Evolutionary conservation across 2,329 filamentous ascomycete genomes (phyloP), one percentile per base, ranked within the genome.

Genomic region (Ceratocystis variospora): DNA sequence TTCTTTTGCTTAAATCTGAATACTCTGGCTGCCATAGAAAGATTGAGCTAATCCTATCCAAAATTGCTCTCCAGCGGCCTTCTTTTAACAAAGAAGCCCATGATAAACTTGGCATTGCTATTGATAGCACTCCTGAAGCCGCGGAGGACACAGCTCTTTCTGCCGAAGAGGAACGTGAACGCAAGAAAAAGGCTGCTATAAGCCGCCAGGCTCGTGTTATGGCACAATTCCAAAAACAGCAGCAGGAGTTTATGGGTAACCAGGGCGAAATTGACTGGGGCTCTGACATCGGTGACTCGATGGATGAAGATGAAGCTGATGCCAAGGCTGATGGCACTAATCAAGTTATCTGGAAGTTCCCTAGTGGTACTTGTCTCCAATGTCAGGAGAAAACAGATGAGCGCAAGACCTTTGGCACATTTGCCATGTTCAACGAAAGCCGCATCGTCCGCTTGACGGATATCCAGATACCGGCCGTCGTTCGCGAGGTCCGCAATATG

Each of bases 221-320:
- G 92, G 94, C 92, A 1, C 91, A 96, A 73, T 96, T 99, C 76
- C 94, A 97, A 74, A 88, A 96, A 73, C 93, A 99, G 73, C 95
- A 97, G 74, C 93, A 95, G 76, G 94, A 85, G 71, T 99, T 99
- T 76, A 79, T 99, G 77, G 88, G 90, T 66, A 94, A 87, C 70
- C 92, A 96, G 74, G 81, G 86, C 53, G 55, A 64, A 17, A 83
- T 96, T 68, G 89, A 96, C 74, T 96, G 90, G 88, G 91, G 89
- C 15, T 78, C 77, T 46, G 88, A 94, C 68, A 83, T 90, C 61
- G 85, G 88, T 44, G 81, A 86, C 25, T 87, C 94, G 61, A 83
- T 90, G 63, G 84, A 88, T 48, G 81, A 86, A 31, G 87, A 94
- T 61, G 74, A 62, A 78, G 82, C 7, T 78, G 81, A 10, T 85